Evolutionary conservation across 305 asterid species (phyloP).

Genomic region (Solanum hybrid): DNA sequence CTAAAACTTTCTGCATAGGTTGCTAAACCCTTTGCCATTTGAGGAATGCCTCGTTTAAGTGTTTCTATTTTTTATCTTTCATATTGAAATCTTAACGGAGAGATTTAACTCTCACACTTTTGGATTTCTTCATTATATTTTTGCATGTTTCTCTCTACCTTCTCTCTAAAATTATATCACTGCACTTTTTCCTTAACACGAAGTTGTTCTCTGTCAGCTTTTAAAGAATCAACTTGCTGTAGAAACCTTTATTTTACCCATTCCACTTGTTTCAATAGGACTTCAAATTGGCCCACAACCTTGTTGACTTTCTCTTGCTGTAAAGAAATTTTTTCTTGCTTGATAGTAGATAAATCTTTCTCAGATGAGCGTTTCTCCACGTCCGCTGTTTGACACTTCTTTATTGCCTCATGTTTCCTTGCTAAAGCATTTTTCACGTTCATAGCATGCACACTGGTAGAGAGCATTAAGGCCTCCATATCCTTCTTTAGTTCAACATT

Average conservation of each 20-base stretch:
- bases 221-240: neutral
- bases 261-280: neutral
- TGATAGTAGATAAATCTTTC: neutral
- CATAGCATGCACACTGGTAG: neutral
- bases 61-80: neutral
- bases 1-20: neutral
- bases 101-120: neutral
- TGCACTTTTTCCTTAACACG: no score
- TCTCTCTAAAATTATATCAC: no score
- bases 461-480: neutral
- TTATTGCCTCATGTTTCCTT: neutral
- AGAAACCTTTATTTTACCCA: no score
- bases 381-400: neutral
- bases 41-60: no score
- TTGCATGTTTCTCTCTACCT: neutral
- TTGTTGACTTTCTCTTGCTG: neutral
- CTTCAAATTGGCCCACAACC: neutral
- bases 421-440: neutral
- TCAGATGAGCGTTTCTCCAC: no score
- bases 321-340: accelerated
- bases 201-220: neutral
- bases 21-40: neutral
- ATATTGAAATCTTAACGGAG: neutral
- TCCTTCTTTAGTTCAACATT: neutral
- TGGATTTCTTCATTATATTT: neutral